A percentile compares a stretch with the other conserved stretches of the same genome.
Evolutionary conservation across 371 early-diverging fungal species (phyloP).

Genomic region (Rhizopus microsporus): DNA sequence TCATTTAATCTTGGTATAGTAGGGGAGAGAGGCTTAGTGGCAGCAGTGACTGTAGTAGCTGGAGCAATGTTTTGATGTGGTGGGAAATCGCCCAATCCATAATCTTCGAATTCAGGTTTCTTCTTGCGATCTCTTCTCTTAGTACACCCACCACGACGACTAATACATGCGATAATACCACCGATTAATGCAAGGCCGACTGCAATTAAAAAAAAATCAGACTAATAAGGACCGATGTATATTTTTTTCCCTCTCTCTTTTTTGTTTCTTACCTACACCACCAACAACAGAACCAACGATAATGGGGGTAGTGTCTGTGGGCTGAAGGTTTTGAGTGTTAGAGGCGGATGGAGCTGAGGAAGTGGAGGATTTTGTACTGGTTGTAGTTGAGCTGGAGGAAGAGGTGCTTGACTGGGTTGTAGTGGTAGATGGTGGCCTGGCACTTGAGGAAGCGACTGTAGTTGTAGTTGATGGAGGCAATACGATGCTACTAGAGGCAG

Average conservation of each 20-base stretch:
- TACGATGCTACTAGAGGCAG: not conserved
- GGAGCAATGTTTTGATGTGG: conserved; percentile 25
- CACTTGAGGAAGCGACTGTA: not conserved
- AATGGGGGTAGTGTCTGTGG: conserved; percentile 13
- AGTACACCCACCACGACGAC: conserved; percentile 37
- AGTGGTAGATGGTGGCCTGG: not conserved
- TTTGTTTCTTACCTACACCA: conserved; percentile 23
- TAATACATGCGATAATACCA: conserved; percentile 41
- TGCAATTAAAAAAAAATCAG: conserved; percentile 13
- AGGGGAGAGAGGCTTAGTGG: conserved; percentile 25
- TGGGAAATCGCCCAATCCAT: conserved; percentile 49
- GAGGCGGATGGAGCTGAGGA: not conserved
- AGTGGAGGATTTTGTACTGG: not conserved
- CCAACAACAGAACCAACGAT: conserved; percentile 27
- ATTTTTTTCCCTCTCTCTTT: not conserved
- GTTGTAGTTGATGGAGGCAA: conserved; percentile 1
- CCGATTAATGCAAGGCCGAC: conserved; percentile 47
- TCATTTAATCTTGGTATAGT: conserved; percentile 44
- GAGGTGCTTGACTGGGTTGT: conserved; percentile 1
- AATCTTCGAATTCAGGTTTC: conserved; percentile 43
- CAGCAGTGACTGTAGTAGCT: conserved; percentile 14
- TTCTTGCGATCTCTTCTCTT: conserved; percentile 28
- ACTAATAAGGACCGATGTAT: not conserved
- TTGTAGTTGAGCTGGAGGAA: not conserved
- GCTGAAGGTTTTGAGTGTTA: not conserved